Conservation (phyloP, 2,329 filamentous ascomycete species). For the Tolypocladium endophyticum region DNA sequence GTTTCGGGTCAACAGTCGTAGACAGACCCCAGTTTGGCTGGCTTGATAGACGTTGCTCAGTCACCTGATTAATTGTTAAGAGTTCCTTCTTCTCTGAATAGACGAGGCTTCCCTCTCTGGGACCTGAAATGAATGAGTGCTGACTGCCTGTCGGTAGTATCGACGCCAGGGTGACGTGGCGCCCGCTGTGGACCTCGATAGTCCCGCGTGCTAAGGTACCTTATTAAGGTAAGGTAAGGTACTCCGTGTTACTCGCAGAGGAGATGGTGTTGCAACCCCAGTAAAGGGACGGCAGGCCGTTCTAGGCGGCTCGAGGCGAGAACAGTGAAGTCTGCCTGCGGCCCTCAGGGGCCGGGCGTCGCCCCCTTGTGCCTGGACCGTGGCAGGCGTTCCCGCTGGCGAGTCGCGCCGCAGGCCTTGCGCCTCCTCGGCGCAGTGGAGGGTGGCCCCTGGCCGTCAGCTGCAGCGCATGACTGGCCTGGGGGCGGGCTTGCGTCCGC, state of each 20-base stretch:
- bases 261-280: not conserved
- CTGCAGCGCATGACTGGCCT: too few relatives aligned
- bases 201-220: too few relatives aligned
- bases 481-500: too few relatives aligned
- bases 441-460: too few relatives aligned
- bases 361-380: not conserved
- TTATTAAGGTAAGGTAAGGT: too few relatives aligned
- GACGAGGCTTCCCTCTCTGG: not conserved
- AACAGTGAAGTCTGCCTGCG: not conserved
- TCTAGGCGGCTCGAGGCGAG: not conserved
- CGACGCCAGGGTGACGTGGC: too few relatives aligned
- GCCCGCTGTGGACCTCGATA: too few relatives aligned
- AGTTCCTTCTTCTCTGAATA: not conserved
- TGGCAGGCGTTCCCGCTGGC: not conserved
- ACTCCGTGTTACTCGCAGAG: too few relatives aligned
- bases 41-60: not conserved
- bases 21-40: not conserved
- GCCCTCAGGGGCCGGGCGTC: not conserved
- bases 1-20: not conserved
- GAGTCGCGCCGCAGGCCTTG: not conserved
- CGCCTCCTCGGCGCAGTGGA: not conserved
- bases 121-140: not conserved
- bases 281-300: not conserved
- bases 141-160: too few relatives aligned
- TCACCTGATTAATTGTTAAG: not conserved